Evolutionary conservation across 495 filamentous ascomycete species (phyloP).

Genomic region (Bacidia gigantensis): DNA sequence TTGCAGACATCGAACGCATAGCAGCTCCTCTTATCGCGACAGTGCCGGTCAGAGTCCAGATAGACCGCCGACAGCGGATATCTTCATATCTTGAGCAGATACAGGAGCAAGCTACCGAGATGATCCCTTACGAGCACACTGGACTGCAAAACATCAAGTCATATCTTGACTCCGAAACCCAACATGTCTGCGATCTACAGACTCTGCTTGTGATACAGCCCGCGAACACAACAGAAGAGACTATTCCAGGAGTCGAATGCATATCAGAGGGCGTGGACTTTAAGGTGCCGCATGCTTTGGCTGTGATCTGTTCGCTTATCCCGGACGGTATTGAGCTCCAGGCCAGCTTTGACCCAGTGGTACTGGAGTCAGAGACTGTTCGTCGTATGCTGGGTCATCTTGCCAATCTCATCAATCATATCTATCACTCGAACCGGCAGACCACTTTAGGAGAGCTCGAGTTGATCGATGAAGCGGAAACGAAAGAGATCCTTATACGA

Average conservation of each 20-base stretch:
- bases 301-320: neutral
- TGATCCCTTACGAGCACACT: constrained; percentile 31
- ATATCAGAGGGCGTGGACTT: neutral
- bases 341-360: neutral
- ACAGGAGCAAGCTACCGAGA: constrained; percentile 23
- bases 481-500: neutral
- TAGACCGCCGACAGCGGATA: constrained; percentile 19
- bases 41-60: constrained; percentile 35
- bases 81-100: constrained; percentile 26
- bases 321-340: neutral
- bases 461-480: neutral
- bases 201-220: constrained; percentile 38
- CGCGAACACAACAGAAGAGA: neutral
- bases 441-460: neutral
- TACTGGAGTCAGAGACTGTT: neutral
- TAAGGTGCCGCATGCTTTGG: neutral
- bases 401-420: neutral
- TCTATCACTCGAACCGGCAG: neutral
- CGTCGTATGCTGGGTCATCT: neutral
- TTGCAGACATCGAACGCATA: constrained; percentile 24
- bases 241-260: neutral
- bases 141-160: constrained; percentile 40
- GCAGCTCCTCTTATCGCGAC: constrained; percentile 32
- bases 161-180: constrained; percentile 32
- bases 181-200: constrained; percentile 39